phyloP scores from a whole-genome alignment of 1,139 yeast species.

The Taphrina deformans region DNA sequence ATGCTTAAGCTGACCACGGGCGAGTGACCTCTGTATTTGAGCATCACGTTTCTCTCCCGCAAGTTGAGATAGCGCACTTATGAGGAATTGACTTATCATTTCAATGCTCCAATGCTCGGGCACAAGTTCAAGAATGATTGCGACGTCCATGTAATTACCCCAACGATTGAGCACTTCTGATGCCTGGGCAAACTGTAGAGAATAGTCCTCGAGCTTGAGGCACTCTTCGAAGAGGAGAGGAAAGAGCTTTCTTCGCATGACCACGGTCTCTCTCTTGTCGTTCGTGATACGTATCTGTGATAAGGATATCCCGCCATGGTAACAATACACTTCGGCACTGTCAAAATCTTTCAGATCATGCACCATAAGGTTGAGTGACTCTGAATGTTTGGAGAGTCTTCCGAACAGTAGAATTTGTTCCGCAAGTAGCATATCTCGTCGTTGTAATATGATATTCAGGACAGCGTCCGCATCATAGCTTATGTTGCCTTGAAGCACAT shows the following conservation, averaged over 20 bases:
- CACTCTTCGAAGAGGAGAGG: slow-evolving; percentile 42
- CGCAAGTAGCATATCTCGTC: slow-evolving; percentile 42
- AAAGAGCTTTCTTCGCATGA: slow-evolving; percentile 42
- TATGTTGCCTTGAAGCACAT: slow-evolving; percentile 39
- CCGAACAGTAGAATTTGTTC: slow-evolving; percentile 47
- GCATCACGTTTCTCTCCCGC: slow-evolving; percentile 38
- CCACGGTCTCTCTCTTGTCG: slow-evolving; percentile 24
- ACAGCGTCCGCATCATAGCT: slow-evolving; percentile 43
- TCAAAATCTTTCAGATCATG: slow-evolving; percentile 45
- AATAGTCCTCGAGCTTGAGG: slow-evolving; percentile 41
- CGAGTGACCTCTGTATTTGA: slow-evolving; percentile 22
- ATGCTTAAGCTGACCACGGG: slow-evolving; percentile 16
- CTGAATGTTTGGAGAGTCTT: slow-evolving; percentile 43
- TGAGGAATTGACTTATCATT: slow-evolving; percentile 43
- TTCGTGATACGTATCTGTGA: slow-evolving; percentile 27
- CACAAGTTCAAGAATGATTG: slow-evolving; percentile 42
- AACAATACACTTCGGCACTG: slow-evolving; percentile 46
- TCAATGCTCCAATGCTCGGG: slow-evolving; percentile 48
- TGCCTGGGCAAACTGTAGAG: slow-evolving; percentile 41
- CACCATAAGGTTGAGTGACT: slow-evolving; percentile 45
- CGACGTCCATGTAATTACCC: slow-evolving; percentile 43
- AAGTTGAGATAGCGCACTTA: slow-evolving; percentile 37
- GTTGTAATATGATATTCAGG: slow-evolving; percentile 42
- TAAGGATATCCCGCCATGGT: slow-evolving; percentile 40
- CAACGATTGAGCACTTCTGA: slow-evolving; percentile 43